Percentiles rank a stretch among this genome's conserved stretches.
These are phyloP conservation scores for Zymoseptoria pseudotritici DNA, from an alignment of 2,329 filamentous ascomycete genomes.

Conservation along the genomic window DNA sequence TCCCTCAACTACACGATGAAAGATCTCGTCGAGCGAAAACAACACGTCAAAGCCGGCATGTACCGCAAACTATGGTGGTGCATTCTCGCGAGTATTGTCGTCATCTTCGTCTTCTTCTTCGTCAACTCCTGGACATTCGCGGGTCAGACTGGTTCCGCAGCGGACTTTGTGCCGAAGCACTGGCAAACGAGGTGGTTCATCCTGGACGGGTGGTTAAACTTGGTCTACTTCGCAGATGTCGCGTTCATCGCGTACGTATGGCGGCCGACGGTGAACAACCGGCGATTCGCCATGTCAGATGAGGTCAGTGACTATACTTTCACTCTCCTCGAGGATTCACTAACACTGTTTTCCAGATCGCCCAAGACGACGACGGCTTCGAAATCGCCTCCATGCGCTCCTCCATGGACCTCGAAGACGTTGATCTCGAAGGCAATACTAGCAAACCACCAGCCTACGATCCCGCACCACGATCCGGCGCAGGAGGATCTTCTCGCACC, in stretches of 20 bases:
- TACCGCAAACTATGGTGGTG: conserved; percentile 99
- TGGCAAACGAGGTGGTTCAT: conserved; percentile 98
- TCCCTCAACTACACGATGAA: conserved; percentile 92
- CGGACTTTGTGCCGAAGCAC: conserved; percentile 88
- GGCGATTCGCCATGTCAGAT: conserved; percentile 96
- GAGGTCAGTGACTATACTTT: conserved; percentile 49
- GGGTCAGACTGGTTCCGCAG: conserved; percentile 59
- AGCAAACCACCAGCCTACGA: conserved; percentile 34
- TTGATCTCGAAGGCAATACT: conserved; percentile 30
- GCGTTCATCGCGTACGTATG: conserved; percentile 91
- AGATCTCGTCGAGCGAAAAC: conserved; percentile 88
- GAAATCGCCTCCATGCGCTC: conserved; percentile 89
- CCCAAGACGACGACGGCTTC: conserved; percentile 96
- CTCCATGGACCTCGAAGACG: conserved; percentile 54
- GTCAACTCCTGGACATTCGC: conserved; percentile 95
- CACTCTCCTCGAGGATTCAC: conserved; percentile 26
- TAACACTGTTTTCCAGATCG: conserved; percentile 49
- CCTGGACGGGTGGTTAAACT: conserved; percentile 91
- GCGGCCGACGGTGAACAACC: conserved; percentile 93
- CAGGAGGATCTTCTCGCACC: conserved; percentile 13
- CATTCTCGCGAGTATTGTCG: conserved; percentile 81
- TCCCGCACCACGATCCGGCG: conserved; percentile 16
- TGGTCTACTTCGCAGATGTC: conserved; percentile 92
- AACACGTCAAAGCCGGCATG: conserved; percentile 88
- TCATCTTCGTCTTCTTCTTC: conserved; percentile 98